phyloP scores from a whole-genome alignment of 345 rosid genomes.

The Carallia pectinifolia region DNA sequence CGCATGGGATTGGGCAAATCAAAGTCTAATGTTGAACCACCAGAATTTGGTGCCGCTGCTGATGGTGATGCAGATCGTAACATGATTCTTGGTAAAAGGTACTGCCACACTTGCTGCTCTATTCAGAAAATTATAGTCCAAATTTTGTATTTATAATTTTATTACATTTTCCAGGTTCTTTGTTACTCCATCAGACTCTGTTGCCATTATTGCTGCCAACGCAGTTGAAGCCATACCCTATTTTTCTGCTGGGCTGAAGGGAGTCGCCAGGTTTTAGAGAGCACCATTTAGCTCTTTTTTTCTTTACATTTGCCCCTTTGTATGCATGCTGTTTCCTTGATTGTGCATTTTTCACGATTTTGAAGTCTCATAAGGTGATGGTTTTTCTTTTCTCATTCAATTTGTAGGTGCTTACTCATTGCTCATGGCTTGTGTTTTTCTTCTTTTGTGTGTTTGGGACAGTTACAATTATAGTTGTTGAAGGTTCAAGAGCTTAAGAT shows the following conservation, averaged over 20 bases:
- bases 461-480: too few species aligned
- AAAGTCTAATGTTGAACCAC: conserved; percentile 62
- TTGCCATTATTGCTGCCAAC: conserved; percentile 97
- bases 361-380: background rate
- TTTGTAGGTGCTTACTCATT: too few species aligned
- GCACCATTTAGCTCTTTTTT: conserved; percentile 7
- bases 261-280: conserved; percentile 82
- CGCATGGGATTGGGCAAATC: conserved; percentile 95
- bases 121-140: conserved; percentile 2
- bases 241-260: conserved; percentile 91
- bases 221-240: conserved; percentile 91
- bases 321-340: background rate
- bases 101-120: background rate
- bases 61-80: conserved; percentile 99
- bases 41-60: conserved; percentile 99
- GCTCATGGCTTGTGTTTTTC: too few species aligned
- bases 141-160: conserved; percentile 9
- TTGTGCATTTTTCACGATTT: background rate
- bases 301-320: background rate
- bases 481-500: too few species aligned
- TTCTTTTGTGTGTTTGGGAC: too few species aligned
- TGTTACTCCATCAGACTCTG: conserved; percentile 99
- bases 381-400: background rate
- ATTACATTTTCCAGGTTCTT: conserved; percentile 62
- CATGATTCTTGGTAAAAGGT: conserved; percentile 99